Base-by-base conservation (phyloP, 768 basidiomycete genomes). In the Nidularia pulvinata region DNA sequence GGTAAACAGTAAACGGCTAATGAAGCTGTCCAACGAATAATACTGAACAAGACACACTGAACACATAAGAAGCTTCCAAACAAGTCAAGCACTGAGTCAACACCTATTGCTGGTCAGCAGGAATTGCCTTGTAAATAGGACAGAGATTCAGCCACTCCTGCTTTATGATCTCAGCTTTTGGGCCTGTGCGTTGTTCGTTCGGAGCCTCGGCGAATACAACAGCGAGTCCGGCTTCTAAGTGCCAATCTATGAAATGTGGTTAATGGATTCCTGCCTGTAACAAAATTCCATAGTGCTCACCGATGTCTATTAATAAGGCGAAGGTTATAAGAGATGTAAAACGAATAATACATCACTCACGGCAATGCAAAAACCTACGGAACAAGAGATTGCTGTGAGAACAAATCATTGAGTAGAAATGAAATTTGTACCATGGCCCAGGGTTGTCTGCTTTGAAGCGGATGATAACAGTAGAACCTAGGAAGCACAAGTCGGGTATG, bases 381-480 rank as follows among this genome's bases (percentile, higher is more conserved):
- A 2, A 42, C 4, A 42, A 42, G 4, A 42, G 37, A 16, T 4
- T 42, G 37, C 3, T 42, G 37, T 42, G 16, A 42, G 37, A 42
- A 42, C 37, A 42, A 42, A 11, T 11, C 4, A 42, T 7, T 25
- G 4, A 4, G 4, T 4, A 42, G 4, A 42, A 3, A 16, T 2
- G 37, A 42, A 42, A 42, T 11, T 11, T 4, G 2, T 42, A 42
- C 37, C 37, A 42, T 2, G 37, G 37, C 11, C 37, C 37, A 42
- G 37, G 64, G 46, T 65, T 65, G 44, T 65, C 62, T 1, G 64
- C 60, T 34, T 57, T 62, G 57, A 62, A 62, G 43, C 61, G 61
- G 43, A 62, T 59, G 33, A 62, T 62, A n/a, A 62, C 61, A 0
- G 61, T 62, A 4, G 58, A 57, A 13, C 60, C 37, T 42, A 16